Evolutionary conservation across 1,139 yeast genomes (phyloP).

Genomic region (Hansenula anomala): DNA sequence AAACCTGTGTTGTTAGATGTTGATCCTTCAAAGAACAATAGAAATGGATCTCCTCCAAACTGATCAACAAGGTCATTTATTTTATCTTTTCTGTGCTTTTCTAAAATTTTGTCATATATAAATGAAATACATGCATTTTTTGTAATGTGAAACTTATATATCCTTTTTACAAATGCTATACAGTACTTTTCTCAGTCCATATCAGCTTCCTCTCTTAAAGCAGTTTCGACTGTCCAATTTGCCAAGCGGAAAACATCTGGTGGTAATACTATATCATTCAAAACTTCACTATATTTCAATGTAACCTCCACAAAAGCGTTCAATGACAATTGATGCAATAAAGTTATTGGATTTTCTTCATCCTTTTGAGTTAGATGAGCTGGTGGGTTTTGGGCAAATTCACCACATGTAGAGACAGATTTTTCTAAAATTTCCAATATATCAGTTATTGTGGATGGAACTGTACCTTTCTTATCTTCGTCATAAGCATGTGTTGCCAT

Average conservation of each 20-base stretch:
- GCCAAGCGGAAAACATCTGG: slow-evolving; percentile 64
- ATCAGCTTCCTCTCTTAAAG: slow-evolving; percentile 31
- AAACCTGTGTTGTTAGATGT: slow-evolving; percentile 88
- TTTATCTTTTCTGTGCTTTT: background rate
- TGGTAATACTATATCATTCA: slow-evolving; percentile 59
- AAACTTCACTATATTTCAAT: slow-evolving; percentile 52
- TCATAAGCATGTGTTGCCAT: slow-evolving; percentile 55
- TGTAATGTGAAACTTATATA: too few species aligned
- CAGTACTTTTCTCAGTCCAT: background rate
- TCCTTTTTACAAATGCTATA: too few species aligned
- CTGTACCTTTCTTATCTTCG: slow-evolving; percentile 55
- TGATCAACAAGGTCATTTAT: too few species aligned
- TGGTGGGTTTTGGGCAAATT: slow-evolving; percentile 34
- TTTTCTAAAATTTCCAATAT: slow-evolving; percentile 54
- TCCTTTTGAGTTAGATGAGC: slow-evolving; percentile 19
- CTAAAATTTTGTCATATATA: too few species aligned
- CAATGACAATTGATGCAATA: slow-evolving; percentile 58
- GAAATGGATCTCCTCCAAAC: slow-evolving; percentile 7
- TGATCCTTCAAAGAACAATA: slow-evolving; percentile 12
- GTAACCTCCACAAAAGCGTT: slow-evolving; percentile 62
- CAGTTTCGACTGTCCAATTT: slow-evolving; percentile 66
- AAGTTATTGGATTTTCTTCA: slow-evolving; percentile 40
- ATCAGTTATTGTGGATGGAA: slow-evolving; percentile 51
- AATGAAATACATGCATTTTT: background rate
- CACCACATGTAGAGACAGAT: slow-evolving; percentile 51